Evolutionary conservation across 208 protist species (phyloP), one percentile per base, ranked within the genome.

Genomic region (Trypanosomatidae sp.): DNA sequence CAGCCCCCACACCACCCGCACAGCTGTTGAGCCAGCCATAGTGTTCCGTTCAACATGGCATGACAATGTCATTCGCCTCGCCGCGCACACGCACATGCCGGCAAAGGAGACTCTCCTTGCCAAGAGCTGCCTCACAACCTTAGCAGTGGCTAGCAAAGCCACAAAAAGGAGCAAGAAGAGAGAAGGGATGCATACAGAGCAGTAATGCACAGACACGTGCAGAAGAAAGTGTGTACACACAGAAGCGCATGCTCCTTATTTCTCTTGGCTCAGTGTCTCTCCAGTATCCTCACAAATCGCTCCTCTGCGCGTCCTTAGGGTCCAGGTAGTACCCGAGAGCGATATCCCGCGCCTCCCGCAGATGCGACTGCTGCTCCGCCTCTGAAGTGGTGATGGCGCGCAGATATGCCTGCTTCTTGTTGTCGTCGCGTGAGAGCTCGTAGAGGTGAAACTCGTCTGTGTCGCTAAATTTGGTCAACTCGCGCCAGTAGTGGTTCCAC

Each of bases 401-500:
- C 8, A 94, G 60, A 78, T 92, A 94, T 28, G 92, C 83, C 66
- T 94, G 87, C 73, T 80, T 80, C 72, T 93, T 92, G 65, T 87
- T 91, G 47, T 93, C 86, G 67, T 96, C 91, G 13, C 86, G 79
- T 19, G 85, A 91, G 33, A 93, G 81, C 69, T 93, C 86, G 66
- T 92, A 96, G 22, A 93, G 74, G 53, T 93, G 84, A 62, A 83
- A 91, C 62, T 94, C 86, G 30, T 96, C 91, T 8, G 80, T 77
- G 69, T 93, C 89, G 49, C 87, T 83, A 73, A 96, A 90, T 47
- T 87, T 76, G 1, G 85, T 91, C 15, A 96, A 66, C 30, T 85
- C 79, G 65, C 89, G 82, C 89, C 91, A 96, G 74, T 96, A 96
- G 22, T 84, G 78, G 69, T 96, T 89, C 86, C 87, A 96, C 71